Conservation (phyloP, 345 rosid species). For the Euphorbia lathyris region DNA sequence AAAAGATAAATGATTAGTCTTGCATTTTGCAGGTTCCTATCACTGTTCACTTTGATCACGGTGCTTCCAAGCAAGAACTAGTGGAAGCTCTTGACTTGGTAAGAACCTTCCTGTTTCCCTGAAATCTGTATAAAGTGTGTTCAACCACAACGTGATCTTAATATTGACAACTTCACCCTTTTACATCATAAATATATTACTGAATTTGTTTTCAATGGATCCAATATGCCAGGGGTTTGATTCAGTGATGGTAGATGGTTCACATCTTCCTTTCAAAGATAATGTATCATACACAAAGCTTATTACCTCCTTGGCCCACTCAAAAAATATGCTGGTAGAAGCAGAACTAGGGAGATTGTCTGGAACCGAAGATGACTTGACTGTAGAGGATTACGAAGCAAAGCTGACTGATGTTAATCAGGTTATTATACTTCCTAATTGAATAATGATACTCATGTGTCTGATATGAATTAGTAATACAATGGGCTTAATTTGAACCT, state of each 20-base stretch:
- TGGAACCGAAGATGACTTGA: conserved; percentile 95
- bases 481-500: conserved; percentile 18
- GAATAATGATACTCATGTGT: conserved; percentile 11
- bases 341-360: conserved; percentile 94
- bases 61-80: conserved; percentile 75
- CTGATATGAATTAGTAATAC: conserved; percentile 9
- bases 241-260: conserved; percentile 95
- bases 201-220: conserved; percentile 18
- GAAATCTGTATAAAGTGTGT: not conserved
- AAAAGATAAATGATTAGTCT: not conserved
- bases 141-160: not conserved
- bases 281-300: conserved; percentile 70
- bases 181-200: conserved; percentile 5
- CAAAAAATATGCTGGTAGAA: conserved; percentile 72
- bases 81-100: conserved; percentile 78
- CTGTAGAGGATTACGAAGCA: conserved; percentile 92
- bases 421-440: conserved; percentile 36
- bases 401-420: conserved; percentile 74
- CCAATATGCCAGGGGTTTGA: conserved; percentile 63
- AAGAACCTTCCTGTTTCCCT: conserved; percentile 19
- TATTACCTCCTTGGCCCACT: conserved; percentile 63
- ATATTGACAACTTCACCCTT: not conserved
- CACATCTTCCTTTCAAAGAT: conserved; percentile 77
- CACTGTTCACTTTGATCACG: conserved; percentile 94
- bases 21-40: conserved; percentile 72